Base-by-base conservation (phyloP, 352 stramenopile genomes). In the Elongisporangium prolatum region DNA sequence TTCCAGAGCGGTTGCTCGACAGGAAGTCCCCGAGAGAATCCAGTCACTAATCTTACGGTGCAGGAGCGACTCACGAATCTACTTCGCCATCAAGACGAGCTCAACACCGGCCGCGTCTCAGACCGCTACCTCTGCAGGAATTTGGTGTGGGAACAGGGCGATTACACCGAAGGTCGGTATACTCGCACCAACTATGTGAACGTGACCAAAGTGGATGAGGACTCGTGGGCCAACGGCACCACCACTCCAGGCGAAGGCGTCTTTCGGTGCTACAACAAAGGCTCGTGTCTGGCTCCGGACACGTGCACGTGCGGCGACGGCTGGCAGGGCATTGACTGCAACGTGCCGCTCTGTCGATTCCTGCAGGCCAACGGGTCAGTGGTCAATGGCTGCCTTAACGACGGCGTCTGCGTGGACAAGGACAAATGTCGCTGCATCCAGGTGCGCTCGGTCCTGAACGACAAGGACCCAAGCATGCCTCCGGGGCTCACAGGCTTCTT, bases 301-400 rank as follows among this genome's bases (percentile, higher is more conserved):
- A 92, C 76, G 38, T 98, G 93, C 68, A 93, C 88, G 2, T 98
- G 93, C 63, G 75, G 82, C 7, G 93, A 98, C 50, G 92, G 93
- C 24, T 98, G 90, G 78, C 63, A 75, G 21, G 96, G 95, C 7
- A 97, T 97, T 62, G 96, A 98, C 74, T 99, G 96, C 72, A 92
- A 91, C 40, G 94, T 79, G 6, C 96, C 96, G 1, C 74, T 98
- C 54, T 99, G 96, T 65, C 82, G 94, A 50, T 93, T 93, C 50
- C 68, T 76, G 24, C 80, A 77, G 40, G 69, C 63, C 16, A 67
- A 79, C 53, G 88, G 82, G 34, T 78, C 79, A 22, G 76, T 96
- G 2, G 72, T 68, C 24, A 87, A 63, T 22, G 77, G 86, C 13
- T 99, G 97, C 67, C 72, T 92, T 28, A 97, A 99, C 63, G 86